A percentile compares a stretch with the other conserved stretches of the same genome.
These are phyloP conservation scores for Pholiota conissans DNA, from an alignment of 768 basidiomycete species.

Conservation along the genomic window DNA sequence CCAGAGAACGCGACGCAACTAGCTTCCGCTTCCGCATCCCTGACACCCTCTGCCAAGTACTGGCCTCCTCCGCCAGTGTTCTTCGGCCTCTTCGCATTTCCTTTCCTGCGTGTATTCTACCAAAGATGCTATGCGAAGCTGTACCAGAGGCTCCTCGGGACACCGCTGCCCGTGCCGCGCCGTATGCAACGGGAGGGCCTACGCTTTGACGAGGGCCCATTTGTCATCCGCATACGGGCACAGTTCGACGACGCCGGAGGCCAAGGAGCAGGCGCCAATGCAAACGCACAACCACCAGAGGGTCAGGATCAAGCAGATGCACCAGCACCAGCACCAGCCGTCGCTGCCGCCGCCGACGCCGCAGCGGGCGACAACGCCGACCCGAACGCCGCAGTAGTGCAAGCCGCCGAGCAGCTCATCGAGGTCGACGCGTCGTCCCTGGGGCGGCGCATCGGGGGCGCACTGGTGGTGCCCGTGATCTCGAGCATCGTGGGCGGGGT, in stretches of 20 bases:
- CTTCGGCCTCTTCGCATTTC: conserved; percentile 53
- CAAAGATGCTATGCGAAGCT: conserved; percentile 37
- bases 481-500: conserved; percentile 64
- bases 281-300: conserved; percentile 3
- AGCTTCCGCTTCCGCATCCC: conserved; percentile 32
- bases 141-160: conserved; percentile 45
- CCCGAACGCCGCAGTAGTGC: conserved; percentile 40
- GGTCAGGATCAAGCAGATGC: neutral
- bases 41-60: conserved; percentile 13
- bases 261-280: conserved; percentile 8
- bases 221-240: conserved; percentile 36
- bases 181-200: conserved; percentile 23
- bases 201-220: conserved; percentile 31
- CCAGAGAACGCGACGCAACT: conserved; percentile 35
- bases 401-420: conserved; percentile 59
- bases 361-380: conserved; percentile 31
- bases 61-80: conserved; percentile 67
- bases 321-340: conserved; percentile 19
- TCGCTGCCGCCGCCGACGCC: conserved; percentile 9
- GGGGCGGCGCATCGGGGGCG: conserved; percentile 69
- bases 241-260: conserved; percentile 20
- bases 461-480: conserved; percentile 66
- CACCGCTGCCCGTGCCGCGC: conserved; percentile 24
- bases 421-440: conserved; percentile 57
- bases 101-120: conserved; percentile 47